Evolutionary conservation across 1,284 basidiomycete genomes (phyloP).

Genomic region (Leccinum subfulvum): DNA sequence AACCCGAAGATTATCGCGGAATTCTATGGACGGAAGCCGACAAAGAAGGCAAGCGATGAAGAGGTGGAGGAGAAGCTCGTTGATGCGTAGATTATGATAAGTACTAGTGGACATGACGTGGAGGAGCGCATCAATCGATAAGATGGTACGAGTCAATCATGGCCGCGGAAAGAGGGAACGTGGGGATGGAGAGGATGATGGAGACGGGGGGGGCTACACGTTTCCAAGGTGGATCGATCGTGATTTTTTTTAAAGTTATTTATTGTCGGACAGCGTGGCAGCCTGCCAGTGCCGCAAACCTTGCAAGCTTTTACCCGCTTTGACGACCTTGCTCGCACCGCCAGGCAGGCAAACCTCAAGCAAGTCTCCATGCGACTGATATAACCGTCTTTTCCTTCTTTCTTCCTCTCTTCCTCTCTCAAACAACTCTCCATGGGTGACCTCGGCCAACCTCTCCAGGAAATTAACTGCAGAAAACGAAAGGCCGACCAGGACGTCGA

Average conservation of each 20-base stretch:
- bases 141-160: constrained; percentile 9
- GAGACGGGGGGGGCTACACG: constrained; percentile 14
- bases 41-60: constrained; percentile 59
- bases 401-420: constrained; percentile 11
- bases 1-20: constrained; percentile 88
- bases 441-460: constrained; percentile 28
- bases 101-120: neutral
- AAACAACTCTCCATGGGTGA: constrained; percentile 28
- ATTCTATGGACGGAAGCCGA: constrained; percentile 79
- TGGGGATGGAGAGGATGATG: constrained; percentile 18
- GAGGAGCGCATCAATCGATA: constrained; percentile 17
- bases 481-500: constrained; percentile 35
- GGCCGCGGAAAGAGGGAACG: constrained; percentile 20
- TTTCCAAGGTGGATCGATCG: constrained; percentile 22
- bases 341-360: constrained; percentile 32
- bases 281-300: constrained; percentile 29
- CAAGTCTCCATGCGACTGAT: constrained; percentile 19
- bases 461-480: constrained; percentile 35
- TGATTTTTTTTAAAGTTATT: constrained; percentile 20
- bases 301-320: constrained; percentile 25
- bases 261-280: constrained; percentile 34
- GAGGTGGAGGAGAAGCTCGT: constrained; percentile 60
- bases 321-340: constrained; percentile 25
- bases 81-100: constrained; percentile 40
- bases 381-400: constrained; percentile 20